These are phyloP conservation scores for Penicillium olsonii DNA, from an alignment of 2,329 filamentous ascomycete genomes.

Conservation along the genomic window DNA sequence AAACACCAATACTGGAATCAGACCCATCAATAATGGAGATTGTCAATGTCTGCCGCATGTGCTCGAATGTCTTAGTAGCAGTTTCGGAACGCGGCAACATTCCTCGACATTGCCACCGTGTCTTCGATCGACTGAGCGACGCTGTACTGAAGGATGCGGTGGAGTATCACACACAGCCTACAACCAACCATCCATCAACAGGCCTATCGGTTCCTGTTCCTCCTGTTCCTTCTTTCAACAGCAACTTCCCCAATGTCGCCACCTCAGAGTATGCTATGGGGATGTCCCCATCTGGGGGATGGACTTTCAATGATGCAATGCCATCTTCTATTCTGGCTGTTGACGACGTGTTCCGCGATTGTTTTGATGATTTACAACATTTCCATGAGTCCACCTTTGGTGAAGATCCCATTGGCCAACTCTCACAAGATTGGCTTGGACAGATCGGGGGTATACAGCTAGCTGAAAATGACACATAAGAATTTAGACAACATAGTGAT, in stretches of 20 bases:
- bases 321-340: too few relatives aligned
- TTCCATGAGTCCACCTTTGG: conserved; percentile 23
- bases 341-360: conserved; percentile 39
- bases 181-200: conserved; percentile 29
- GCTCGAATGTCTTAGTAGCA: conserved; percentile 49
- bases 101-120: conserved; percentile 43
- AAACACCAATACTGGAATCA: too few relatives aligned
- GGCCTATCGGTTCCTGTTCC: too few relatives aligned
- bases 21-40: too few relatives aligned
- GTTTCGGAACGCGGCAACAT: conserved; percentile 48
- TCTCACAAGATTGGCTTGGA: conserved; percentile 38
- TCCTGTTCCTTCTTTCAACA: too few relatives aligned
- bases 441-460: conserved; percentile 21
- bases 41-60: conserved; percentile 42
- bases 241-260: too few relatives aligned
- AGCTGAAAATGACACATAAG: too few relatives aligned
- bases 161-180: conserved; percentile 31
- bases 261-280: too few relatives aligned
- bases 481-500: too few relatives aligned
- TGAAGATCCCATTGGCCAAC: conserved; percentile 31
- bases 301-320: too few relatives aligned
- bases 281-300: too few relatives aligned
- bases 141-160: conserved; percentile 46
- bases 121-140: conserved; percentile 48
- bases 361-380: conserved; percentile 37